Conservation (phyloP, 148 eudicot species). For the Vaccinium macrocarpon region DNA sequence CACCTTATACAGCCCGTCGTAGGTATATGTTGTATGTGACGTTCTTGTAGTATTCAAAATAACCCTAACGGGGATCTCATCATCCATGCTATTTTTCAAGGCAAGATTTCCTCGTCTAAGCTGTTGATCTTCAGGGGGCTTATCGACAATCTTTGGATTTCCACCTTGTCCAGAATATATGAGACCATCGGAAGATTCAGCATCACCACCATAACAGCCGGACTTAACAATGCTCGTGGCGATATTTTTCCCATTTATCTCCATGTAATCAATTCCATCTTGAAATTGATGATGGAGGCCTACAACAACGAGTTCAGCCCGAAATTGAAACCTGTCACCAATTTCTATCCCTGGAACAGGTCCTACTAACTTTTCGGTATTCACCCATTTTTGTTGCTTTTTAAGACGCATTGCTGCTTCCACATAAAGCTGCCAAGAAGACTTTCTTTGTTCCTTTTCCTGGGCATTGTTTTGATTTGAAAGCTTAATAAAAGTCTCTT, state of each 20-base stretch:
- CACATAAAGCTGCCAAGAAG: not conserved
- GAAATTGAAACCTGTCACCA: constrained; percentile 41
- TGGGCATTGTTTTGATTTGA: not conserved
- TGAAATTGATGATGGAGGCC: constrained; percentile 44
- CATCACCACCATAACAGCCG: constrained; percentile 36
- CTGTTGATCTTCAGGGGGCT: constrained; percentile 42
- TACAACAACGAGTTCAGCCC: constrained; percentile 41
- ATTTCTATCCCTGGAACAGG: constrained; percentile 44
- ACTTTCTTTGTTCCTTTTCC: not conserved
- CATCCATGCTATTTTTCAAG: constrained; percentile 45
- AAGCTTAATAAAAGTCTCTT: not conserved
- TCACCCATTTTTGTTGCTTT: constrained; percentile 20
- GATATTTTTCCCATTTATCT: constrained; percentile 18
- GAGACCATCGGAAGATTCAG: constrained; percentile 23
- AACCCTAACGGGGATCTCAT: constrained; percentile 43
- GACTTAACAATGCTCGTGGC: constrained; percentile 54
- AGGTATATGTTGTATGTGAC: constrained; percentile 37
- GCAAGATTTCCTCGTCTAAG: constrained; percentile 54
- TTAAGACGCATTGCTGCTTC: constrained; percentile 27
- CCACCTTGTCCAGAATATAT: constrained; percentile 58
- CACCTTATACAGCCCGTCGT: constrained; percentile 61
- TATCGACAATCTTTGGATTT: constrained; percentile 10
- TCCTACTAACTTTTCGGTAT: constrained; percentile 23
- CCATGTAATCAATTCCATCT: constrained; percentile 43
- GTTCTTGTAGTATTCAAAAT: constrained; percentile 18